Percentiles rank a stretch among this genome's conserved stretches.
phyloP scores from a whole-genome alignment of 768 basidiomycete genomes.

The Sarcomyxa edulis region DNA sequence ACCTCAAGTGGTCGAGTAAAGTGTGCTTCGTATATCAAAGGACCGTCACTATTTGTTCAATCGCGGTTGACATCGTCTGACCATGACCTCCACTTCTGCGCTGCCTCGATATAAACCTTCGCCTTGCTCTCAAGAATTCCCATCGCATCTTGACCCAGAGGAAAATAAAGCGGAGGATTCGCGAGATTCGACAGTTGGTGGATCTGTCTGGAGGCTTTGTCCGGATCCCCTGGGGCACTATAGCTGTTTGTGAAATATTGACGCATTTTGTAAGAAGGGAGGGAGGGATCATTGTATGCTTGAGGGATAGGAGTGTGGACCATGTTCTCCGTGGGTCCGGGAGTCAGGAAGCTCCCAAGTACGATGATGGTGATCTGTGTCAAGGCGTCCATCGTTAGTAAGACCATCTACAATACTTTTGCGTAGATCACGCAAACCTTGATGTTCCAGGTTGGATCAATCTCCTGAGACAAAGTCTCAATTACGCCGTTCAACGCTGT shows the following conservation, averaged over 20 bases:
- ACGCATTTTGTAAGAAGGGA: background rate
- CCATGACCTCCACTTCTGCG: too few relatives aligned
- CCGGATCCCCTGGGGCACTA: background rate
- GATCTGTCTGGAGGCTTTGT: background rate
- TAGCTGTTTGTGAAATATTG: background rate
- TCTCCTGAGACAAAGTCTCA: conserved; percentile 26
- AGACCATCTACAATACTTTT: too few relatives aligned
- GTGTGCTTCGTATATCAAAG: too few relatives aligned
- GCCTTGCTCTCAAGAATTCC: too few relatives aligned
- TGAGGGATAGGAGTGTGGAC: background rate
- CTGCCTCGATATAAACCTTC: too few relatives aligned
- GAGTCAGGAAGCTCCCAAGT: background rate
- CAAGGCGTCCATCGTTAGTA: too few relatives aligned
- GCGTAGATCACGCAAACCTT: too few relatives aligned
- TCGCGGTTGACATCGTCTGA: too few relatives aligned
- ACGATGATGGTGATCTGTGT: background rate
- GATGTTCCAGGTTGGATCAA: conserved; percentile 37
- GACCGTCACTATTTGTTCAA: too few relatives aligned
- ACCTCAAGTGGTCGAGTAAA: too few relatives aligned
- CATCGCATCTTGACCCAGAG: conserved; percentile 1
- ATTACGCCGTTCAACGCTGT: conserved; percentile 25
- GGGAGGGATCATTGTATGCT: conserved; percentile 1
- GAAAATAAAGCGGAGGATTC: background rate
- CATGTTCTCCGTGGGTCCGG: background rate
- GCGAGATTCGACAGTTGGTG: background rate